Evolutionary conservation across 169 alveolate species (phyloP), one percentile per base, ranked within the genome.

Genomic region (Sarcocystis neurona): DNA sequence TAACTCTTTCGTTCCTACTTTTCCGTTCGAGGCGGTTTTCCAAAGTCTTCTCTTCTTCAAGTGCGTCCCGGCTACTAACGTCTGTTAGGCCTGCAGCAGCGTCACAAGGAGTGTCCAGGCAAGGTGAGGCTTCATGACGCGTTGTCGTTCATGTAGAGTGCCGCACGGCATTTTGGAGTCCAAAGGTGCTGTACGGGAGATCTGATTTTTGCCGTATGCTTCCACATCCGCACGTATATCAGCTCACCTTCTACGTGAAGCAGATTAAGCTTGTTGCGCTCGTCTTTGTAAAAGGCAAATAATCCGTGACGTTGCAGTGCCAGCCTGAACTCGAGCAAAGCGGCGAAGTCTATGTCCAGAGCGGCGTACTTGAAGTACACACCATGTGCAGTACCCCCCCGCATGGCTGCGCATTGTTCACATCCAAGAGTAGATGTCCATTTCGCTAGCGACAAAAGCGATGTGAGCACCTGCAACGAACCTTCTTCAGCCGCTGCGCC

Each of bases 191-290:
- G n/a, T n/a, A n/a, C n/a, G n/a, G n/a, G n/a, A n/a, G n/a, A n/a
- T n/a, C n/a, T n/a, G n/a, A n/a, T n/a, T n/a, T n/a, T n/a, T n/a
- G n/a, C n/a, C n/a, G n/a, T n/a, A n/a, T n/a, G n/a, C n/a, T n/a
- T n/a, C n/a, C n/a, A n/a, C n/a, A n/a, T n/a, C n/a, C n/a, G n/a
- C n/a, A n/a, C n/a, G n/a, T n/a, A n/a, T n/a, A n/a, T n/a, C n/a
- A n/a, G n/a, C 92, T 50, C 60, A 88, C 92, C 89, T 44, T 88
- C 92, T 10, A 88, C 92, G 48, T 79, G 88, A 53, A 88, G 89
- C 39, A 79, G 84, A 56, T 88, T 84, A 37, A 88, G 85, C 47
- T 85, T 85, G 32, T 88, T 79, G 50, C 77, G 66, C 34, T 88
- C 88, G 34, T 88, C 92, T 32, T 63, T 88, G 85, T 88, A 79